Evolutionary conservation across 495 filamentous ascomycete genomes (phyloP).

Genomic region (Rhypophila decipiens): DNA sequence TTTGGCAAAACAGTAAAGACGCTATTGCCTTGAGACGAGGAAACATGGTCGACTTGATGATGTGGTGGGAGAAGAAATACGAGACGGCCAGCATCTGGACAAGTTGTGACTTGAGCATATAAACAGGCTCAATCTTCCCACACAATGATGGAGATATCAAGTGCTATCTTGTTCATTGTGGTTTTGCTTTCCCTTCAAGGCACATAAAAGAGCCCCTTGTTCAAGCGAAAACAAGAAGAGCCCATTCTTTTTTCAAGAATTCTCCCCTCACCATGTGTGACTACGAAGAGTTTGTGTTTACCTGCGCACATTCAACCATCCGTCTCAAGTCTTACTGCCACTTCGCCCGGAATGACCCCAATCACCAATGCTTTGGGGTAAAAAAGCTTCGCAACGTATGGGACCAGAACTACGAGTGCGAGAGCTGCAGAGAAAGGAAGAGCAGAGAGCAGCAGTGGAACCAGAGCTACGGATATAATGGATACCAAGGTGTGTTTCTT

Average conservation of each 20-base stretch:
- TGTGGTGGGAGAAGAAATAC: too few species aligned
- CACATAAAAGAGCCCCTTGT: background rate
- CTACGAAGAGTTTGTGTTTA: conserved; percentile 57
- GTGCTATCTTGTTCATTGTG: background rate
- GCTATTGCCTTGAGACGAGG: background rate
- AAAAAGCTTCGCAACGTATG: conserved; percentile 53
- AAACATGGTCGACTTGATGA: background rate
- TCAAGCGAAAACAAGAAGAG: too few species aligned
- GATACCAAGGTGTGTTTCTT: background rate
- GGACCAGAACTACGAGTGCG: conserved; percentile 43
- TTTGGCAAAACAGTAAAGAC: background rate
- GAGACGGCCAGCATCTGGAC: background rate
- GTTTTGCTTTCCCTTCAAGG: background rate
- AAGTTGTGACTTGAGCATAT: background rate
- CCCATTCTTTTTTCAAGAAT: background rate
- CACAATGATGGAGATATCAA: too few species aligned
- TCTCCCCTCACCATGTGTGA: conserved; percentile 48
- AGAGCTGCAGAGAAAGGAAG: conserved; percentile 19
- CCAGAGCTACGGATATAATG: background rate
- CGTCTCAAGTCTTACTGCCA: conserved; percentile 63
- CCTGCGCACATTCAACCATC: conserved; percentile 48
- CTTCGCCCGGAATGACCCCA: conserved; percentile 58
- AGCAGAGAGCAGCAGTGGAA: background rate
- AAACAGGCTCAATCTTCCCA: background rate
- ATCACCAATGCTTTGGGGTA: conserved; percentile 56